Percentiles rank a stretch among this genome's conserved stretches.
Evolutionary conservation across 176 grass and related monocot species (phyloP).

Genomic region (Raddia guianensis): DNA sequence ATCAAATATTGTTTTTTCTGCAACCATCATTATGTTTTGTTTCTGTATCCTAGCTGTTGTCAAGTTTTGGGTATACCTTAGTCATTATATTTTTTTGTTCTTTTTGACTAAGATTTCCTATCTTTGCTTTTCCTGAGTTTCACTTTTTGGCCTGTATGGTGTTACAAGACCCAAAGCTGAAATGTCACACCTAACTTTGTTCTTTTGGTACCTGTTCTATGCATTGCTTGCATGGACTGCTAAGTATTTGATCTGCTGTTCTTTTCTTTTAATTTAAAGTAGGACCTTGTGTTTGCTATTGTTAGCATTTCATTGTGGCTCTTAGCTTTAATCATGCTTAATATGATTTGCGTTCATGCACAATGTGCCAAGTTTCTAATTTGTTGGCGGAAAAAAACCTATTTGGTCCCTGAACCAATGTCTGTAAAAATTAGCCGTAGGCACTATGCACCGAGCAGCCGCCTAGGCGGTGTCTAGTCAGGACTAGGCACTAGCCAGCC

Average conservation of each 20-base stretch:
- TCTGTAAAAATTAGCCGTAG: no score
- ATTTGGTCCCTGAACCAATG: no score
- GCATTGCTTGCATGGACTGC: slow-evolving; percentile 42
- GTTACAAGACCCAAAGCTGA: slow-evolving; percentile 33
- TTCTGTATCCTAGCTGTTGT: slow-evolving; percentile 2
- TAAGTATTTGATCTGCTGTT: slow-evolving; percentile 40
- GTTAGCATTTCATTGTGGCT: slow-evolving; percentile 13
- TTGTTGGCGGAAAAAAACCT: not conserved
- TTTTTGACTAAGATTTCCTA: slow-evolving; percentile 24
- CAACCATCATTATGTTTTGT: slow-evolving; percentile 13
- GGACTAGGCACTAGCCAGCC: no score
- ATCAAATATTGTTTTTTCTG: not conserved
- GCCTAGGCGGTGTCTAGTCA: no score
- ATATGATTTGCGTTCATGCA: not conserved
- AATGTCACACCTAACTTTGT: slow-evolving; percentile 20
- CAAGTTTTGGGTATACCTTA: slow-evolving; percentile 21
- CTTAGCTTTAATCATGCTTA: slow-evolving; percentile 2
- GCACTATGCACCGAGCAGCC: no score
- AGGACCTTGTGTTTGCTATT: slow-evolving; percentile 2
- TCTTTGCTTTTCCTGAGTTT: slow-evolving; percentile 17
- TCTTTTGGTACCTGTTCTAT: slow-evolving; percentile 44
- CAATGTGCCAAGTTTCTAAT: not conserved
- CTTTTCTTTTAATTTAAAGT: slow-evolving; percentile 23
- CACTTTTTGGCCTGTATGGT: not conserved
- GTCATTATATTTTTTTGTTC: not conserved